Conservation (phyloP, 2,329 filamentous ascomycete genomes). For the Pseudopyricularia javanii region DNA sequence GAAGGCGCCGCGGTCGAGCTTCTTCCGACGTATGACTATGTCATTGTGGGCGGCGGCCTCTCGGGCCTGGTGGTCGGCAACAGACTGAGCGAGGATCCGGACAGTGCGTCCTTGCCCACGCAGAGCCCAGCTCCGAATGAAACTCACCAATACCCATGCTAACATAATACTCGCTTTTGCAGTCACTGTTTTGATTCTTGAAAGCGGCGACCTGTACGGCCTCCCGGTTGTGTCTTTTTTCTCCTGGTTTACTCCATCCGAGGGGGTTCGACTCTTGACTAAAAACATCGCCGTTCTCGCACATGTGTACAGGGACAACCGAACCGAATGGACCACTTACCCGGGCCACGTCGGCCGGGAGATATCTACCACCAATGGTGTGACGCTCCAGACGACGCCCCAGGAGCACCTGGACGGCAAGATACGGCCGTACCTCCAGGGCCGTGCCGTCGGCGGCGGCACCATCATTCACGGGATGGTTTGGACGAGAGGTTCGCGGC, state of each 20-base stretch:
- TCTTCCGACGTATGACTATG: slow-evolving; percentile 10
- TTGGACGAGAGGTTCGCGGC: slow-evolving; percentile 29
- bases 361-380: slow-evolving; percentile 13
- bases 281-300: neutral
- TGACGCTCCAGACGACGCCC: slow-evolving; percentile 24
- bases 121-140: neutral
- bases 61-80: slow-evolving; percentile 37
- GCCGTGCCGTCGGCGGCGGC: slow-evolving; percentile 46
- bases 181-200: neutral
- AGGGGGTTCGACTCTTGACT: neutral
- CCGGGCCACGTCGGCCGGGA: neutral
- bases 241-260: neutral
- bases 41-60: slow-evolving; percentile 39
- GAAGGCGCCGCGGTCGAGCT: neutral
- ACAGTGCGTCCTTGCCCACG: slow-evolving; percentile 8
- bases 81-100: slow-evolving; percentile 29
- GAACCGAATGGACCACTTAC: neutral
- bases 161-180: neutral
- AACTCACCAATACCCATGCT: neutral
- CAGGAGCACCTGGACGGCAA: slow-evolving; percentile 17
- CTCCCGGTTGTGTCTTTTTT: neutral
- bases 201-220: neutral
- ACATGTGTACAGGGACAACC: neutral
- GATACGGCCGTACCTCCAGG: slow-evolving; percentile 17
- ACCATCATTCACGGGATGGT: slow-evolving; percentile 49